Percentiles rank a stretch among this genome's conserved stretches.
Conservation (phyloP, 2,329 filamentous ascomycete species). For the Chrysosporium keratinophilum region DNA sequence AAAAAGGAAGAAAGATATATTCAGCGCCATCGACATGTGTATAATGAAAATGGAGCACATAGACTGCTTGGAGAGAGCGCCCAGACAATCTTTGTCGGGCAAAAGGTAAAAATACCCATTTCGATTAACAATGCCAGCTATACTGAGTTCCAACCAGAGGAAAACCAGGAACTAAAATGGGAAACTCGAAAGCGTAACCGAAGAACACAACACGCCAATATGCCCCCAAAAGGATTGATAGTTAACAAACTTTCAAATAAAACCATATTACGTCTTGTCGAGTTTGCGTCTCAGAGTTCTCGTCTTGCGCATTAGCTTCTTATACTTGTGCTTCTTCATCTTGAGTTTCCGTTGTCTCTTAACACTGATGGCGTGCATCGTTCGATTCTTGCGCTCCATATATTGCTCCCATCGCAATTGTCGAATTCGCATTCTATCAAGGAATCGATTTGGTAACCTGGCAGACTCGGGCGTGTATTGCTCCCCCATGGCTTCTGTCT, state of each 20-base stretch:
- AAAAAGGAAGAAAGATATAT: background rate
- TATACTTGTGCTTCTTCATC: constrained; percentile 99
- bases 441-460: constrained; percentile 17
- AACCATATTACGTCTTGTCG: constrained; percentile 44
- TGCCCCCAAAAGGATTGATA: background rate
- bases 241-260: background rate
- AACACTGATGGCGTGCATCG: constrained; percentile 77
- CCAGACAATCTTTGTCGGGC: background rate
- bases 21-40: background rate
- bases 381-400: constrained; percentile 32
- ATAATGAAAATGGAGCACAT: background rate
- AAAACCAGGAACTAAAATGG: background rate
- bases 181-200: background rate
- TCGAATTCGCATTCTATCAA: constrained; percentile 59
- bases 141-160: background rate
- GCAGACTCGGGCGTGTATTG: constrained; percentile 37
- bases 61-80: background rate
- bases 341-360: constrained; percentile 85
- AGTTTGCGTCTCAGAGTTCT: constrained; percentile 79
- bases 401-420: constrained; percentile 51
- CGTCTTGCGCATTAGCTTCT: constrained; percentile 94
- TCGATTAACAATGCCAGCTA: constrained; percentile 4
- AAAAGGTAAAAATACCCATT: constrained; percentile 2
- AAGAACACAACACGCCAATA: background rate
- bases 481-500: constrained; percentile 44